These are phyloP conservation scores for Verticillium albo-atrum DNA, from an alignment of 2,329 filamentous ascomycete species.

Conservation along the genomic window DNA sequence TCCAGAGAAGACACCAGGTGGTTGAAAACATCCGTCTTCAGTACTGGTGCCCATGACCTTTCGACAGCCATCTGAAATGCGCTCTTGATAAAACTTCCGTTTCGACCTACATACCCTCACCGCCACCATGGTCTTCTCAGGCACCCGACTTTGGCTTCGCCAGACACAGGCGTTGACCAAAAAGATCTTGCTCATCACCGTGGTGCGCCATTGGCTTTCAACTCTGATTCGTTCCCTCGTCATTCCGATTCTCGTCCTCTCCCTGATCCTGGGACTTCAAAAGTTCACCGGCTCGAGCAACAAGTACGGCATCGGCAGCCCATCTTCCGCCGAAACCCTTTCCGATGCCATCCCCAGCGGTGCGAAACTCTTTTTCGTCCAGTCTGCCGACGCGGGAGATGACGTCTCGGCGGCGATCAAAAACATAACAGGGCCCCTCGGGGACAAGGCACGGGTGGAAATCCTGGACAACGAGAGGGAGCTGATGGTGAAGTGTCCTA, in stretches of 20 bases:
- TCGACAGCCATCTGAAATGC: not conserved
- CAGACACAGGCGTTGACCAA: not conserved
- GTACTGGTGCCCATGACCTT: not conserved
- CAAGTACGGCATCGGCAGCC: not conserved
- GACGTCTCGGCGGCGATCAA: not conserved
- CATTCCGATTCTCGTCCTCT: not conserved
- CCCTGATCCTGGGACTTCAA: not conserved
- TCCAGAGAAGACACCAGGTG: not conserved
- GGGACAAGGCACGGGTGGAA: not conserved
- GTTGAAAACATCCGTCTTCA: not conserved
- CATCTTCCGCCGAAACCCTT: not conserved
- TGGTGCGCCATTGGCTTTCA: not conserved
- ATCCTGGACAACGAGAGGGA: slow-evolving; percentile 13
- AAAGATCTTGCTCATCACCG: slow-evolving; percentile 1
- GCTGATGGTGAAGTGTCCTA: slow-evolving; percentile 14
- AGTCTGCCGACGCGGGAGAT: not conserved
- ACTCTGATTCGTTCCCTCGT: not conserved
- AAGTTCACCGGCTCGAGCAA: not conserved
- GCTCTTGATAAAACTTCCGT: not conserved
- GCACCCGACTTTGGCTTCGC: not conserved
- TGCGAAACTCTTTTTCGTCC: not conserved
- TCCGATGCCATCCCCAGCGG: not conserved
- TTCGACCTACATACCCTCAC: not conserved
- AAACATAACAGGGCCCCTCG: not conserved
- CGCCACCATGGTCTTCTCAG: not conserved